phyloP scores from a whole-genome alignment of 306 rosid species.

The Astragalus membranaceus region DNA sequence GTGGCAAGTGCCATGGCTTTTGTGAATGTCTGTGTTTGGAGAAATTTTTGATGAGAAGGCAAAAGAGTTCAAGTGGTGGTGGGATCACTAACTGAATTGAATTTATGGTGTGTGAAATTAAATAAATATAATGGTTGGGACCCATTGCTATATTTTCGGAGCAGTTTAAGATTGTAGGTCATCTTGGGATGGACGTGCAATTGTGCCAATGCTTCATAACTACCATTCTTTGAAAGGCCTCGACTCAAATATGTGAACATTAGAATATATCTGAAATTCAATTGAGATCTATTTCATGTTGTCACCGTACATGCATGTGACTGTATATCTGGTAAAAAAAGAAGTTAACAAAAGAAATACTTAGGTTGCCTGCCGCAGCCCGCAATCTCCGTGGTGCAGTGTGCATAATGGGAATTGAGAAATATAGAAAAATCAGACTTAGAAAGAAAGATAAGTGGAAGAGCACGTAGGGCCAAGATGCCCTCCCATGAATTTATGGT shows the following conservation, averaged over 20 bases:
- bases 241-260: neutral
- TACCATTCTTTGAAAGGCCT: constrained; percentile 1
- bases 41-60: neutral
- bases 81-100: neutral
- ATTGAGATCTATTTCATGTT: neutral
- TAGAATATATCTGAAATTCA: neutral
- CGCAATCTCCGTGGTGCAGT: neutral
- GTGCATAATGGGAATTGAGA: neutral
- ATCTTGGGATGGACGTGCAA: constrained; percentile 21
- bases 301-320: neutral
- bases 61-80: neutral
- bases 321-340: neutral
- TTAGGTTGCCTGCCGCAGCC: neutral
- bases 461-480: neutral
- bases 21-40: neutral
- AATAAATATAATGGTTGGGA: neutral
- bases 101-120: neutral
- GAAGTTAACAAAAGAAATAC: neutral
- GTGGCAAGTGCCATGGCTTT: constrained; percentile 23
- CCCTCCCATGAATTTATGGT: neutral
- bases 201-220: neutral
- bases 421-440: neutral
- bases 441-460: neutral
- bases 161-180: constrained; percentile 27
- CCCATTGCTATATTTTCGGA: constrained; percentile 28